Percentiles rank a stretch among this genome's conserved stretches.
phyloP scores from a whole-genome alignment of 1,284 basidiomycete species.

The Cryptococcus sp. region DNA sequence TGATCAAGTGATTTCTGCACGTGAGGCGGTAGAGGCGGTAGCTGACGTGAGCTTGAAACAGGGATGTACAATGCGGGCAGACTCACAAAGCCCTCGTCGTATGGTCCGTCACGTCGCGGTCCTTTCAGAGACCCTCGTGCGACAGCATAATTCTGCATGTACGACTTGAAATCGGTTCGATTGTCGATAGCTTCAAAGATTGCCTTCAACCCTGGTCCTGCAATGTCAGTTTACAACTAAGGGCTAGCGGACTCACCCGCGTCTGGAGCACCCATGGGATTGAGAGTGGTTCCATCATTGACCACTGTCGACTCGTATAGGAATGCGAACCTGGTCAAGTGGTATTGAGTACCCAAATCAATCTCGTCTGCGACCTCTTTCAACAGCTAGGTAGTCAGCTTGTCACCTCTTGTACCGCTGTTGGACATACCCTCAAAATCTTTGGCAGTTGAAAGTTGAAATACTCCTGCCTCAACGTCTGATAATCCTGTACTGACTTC shows the following conservation, averaged over 20 bases:
- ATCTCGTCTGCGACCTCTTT: constrained; percentile 96
- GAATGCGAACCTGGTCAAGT: constrained; percentile 90
- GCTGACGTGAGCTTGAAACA: constrained; percentile 13
- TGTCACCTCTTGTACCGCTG: neutral
- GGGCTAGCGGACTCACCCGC: constrained; percentile 24
- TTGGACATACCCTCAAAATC: constrained; percentile 70
- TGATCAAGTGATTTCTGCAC: constrained; percentile 23
- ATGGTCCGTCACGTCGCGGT: constrained; percentile 73
- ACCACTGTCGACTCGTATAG: constrained; percentile 86
- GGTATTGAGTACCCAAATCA: constrained; percentile 94
- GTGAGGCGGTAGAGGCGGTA: constrained; percentile 42
- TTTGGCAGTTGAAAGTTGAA: constrained; percentile 95
- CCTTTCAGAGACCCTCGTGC: constrained; percentile 67
- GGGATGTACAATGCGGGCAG: neutral
- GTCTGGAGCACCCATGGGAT: constrained; percentile 26
- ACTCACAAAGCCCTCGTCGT: constrained; percentile 80
- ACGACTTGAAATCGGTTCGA: constrained; percentile 87
- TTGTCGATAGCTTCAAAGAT: constrained; percentile 91
- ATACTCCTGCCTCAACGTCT: constrained; percentile 88
- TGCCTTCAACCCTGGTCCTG: constrained; percentile 73
- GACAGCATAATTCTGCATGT: constrained; percentile 92
- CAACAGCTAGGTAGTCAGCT: constrained; percentile 58
- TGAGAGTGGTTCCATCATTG: constrained; percentile 75
- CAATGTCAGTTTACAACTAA: neutral
- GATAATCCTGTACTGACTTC: constrained; percentile 85